phyloP scores from a whole-genome alignment of 140 eudicot species.

The Flaveria floridana region DNA sequence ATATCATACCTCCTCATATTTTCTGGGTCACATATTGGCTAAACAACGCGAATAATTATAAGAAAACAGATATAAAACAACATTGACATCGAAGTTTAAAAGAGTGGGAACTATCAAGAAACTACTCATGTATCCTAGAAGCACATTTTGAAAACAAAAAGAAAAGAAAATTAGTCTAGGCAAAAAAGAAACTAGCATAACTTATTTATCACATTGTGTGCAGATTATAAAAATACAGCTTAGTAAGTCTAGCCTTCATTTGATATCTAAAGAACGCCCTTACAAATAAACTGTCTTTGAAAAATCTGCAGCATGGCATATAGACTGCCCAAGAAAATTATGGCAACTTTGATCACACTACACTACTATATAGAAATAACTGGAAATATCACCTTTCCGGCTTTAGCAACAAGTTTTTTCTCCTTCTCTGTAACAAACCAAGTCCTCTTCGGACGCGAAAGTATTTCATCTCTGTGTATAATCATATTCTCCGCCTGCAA shows the following conservation, averaged over 20 bases:
- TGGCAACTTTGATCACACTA: neutral
- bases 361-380: slow-evolving; percentile 5
- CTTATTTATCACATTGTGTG: neutral
- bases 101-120: neutral
- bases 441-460: slow-evolving; percentile 84
- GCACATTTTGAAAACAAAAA: neutral
- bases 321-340: neutral
- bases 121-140: neutral
- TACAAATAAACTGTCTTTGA: neutral
- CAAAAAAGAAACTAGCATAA: neutral
- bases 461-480: slow-evolving; percentile 76
- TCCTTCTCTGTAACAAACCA: slow-evolving; percentile 91
- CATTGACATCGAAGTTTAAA: neutral
- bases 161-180: neutral
- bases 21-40: neutral
- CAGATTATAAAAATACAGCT: neutral
- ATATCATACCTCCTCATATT: neutral
- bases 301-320: neutral
- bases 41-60: too few relatives aligned
- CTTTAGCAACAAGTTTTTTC: slow-evolving; percentile 68
- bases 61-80: neutral
- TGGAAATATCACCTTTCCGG: slow-evolving; percentile 54
- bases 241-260: neutral
- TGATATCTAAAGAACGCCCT: neutral
- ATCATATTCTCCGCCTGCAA: slow-evolving; percentile 94